Evolutionary conservation across 1,284 basidiomycete species (phyloP), one percentile per base, ranked within the genome.

Genomic region (Pascua guehoae): DNA sequence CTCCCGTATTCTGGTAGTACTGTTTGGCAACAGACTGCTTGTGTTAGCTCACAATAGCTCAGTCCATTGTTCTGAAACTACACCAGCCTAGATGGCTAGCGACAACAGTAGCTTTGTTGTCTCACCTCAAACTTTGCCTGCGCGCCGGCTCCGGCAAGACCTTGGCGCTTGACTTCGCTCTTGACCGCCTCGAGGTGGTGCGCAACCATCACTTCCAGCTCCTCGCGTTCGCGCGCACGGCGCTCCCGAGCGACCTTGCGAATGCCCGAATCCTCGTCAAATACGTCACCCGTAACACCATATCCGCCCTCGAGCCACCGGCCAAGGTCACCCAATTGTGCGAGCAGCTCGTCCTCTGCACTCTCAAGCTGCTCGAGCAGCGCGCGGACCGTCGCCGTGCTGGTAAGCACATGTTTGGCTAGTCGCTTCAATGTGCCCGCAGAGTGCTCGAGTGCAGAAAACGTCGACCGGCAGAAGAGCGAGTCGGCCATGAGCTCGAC

Each of bases 101-200:
- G 24, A 7, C 24, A 32, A 32, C 24, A 32, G 24, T 32, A 32
- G 24, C 15, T 41, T 14, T 42, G 47, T 38, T 41, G 24, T 16
- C 71, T 62, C 54, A 76, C 76, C 61, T 78, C 76, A 51, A 74
- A 78, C 52, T 62, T 65, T 8, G 56, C 51, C 40, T 73, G 68
- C 16, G 74, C 70, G 32, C 68, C 68, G 36, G 63, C 65, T 17
- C 70, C 70, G 11, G 70, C 73, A 18, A 76, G 53, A 2, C 73
- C 74, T 53, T 69, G 66, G 41, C 66, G 54, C 62, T 76, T 75
- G 58, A 75, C 62, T 49, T 75, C 74, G n/a, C 57, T 59, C 53
- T 70, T 71, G 39, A 75, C 64, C 18, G 67, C 65, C 48, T 64
- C 60, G 32, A 76, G 49, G 5, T 62, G 57, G 47, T 69, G 61